These are phyloP conservation scores for Musa schizocarpa DNA, from an alignment of 176 grass and related monocot species.

Conservation along the genomic window DNA sequence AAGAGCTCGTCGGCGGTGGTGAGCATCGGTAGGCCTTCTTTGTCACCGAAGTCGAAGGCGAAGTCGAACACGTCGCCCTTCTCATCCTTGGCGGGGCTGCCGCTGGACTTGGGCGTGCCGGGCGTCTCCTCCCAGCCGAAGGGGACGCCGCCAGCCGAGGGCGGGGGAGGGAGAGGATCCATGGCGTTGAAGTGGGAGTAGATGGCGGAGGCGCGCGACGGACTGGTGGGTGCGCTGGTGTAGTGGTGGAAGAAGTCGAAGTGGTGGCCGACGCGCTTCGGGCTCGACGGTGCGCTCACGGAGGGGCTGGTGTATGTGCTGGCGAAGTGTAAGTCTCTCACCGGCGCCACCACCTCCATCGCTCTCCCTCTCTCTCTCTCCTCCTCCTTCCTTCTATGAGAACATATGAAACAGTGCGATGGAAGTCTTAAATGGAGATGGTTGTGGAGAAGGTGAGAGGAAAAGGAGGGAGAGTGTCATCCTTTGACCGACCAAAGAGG, in stretches of 20 bases:
- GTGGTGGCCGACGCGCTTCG: neutral
- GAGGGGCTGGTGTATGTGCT: slow-evolving; percentile 4
- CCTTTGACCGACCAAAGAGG: neutral
- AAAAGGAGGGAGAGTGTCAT: neutral
- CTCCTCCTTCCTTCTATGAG: too few relatives aligned
- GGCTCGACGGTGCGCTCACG: slow-evolving; percentile 21
- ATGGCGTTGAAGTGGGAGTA: slow-evolving; percentile 10
- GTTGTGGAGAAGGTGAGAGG: neutral
- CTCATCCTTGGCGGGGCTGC: neutral
- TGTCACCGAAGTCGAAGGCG: slow-evolving; percentile 73
- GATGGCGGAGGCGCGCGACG: slow-evolving; percentile 8
- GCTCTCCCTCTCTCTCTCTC: neutral
- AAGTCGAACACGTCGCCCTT: slow-evolving; percentile 1
- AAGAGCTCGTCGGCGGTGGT: slow-evolving; percentile 76
- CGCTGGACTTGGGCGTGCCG: slow-evolving; percentile 13
- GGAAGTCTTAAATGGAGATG: neutral
- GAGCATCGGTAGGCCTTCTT: slow-evolving; percentile 23
- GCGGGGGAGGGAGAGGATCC: neutral
- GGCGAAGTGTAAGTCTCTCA: slow-evolving; percentile 8
- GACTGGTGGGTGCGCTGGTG: slow-evolving; percentile 19
- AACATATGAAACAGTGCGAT: too few relatives aligned
- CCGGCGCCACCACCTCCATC: slow-evolving; percentile 10
- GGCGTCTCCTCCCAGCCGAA: slow-evolving; percentile 24
- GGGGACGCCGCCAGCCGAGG: neutral
- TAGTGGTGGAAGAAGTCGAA: slow-evolving; percentile 26